Conservation (phyloP, 2,329 filamentous ascomycete species). For the Pseudonectria buxi region DNA sequence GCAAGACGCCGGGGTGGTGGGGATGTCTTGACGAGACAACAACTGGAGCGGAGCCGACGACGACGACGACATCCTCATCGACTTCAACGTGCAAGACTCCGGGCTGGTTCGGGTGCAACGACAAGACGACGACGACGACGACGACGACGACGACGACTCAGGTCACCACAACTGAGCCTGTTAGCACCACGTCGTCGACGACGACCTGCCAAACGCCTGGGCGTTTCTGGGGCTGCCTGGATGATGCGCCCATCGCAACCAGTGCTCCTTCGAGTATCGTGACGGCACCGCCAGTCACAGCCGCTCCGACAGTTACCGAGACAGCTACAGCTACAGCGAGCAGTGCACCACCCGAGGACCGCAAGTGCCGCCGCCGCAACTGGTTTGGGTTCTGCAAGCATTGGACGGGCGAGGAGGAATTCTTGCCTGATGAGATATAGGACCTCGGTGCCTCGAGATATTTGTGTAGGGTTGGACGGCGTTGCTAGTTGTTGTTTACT, state of each 20-base stretch:
- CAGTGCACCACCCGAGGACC: conserved; percentile 18
- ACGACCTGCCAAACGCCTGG: conserved; percentile 45
- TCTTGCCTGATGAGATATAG: conserved; percentile 28
- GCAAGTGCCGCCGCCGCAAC: conserved; percentile 29
- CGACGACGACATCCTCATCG: conserved; percentile 38
- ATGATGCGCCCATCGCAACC: conserved; percentile 29
- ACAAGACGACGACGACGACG: conserved; percentile 29
- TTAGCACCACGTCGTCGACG: conserved; percentile 21
- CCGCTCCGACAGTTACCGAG: conserved; percentile 24
- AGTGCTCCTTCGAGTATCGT: conserved; percentile 27
- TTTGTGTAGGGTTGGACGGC: no score
- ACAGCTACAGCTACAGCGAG: conserved; percentile 21
- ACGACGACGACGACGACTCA: conserved; percentile 32
- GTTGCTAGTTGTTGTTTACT: no score
- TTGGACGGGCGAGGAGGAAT: conserved; percentile 24
- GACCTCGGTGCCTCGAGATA: neutral
- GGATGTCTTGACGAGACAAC: conserved; percentile 62
- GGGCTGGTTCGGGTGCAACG: conserved; percentile 63
- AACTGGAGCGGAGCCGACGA: conserved; percentile 38
- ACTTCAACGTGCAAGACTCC: conserved; percentile 55
- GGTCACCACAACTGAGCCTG: conserved; percentile 20
- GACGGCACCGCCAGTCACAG: conserved; percentile 22
- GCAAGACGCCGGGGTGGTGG: conserved; percentile 91
- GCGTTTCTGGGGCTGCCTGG: conserved; percentile 50
- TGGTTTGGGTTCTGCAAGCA: conserved; percentile 39